phyloP scores from a whole-genome alignment of 1,284 basidiomycete genomes.

The Erythrobasidium hasegawianum region DNA sequence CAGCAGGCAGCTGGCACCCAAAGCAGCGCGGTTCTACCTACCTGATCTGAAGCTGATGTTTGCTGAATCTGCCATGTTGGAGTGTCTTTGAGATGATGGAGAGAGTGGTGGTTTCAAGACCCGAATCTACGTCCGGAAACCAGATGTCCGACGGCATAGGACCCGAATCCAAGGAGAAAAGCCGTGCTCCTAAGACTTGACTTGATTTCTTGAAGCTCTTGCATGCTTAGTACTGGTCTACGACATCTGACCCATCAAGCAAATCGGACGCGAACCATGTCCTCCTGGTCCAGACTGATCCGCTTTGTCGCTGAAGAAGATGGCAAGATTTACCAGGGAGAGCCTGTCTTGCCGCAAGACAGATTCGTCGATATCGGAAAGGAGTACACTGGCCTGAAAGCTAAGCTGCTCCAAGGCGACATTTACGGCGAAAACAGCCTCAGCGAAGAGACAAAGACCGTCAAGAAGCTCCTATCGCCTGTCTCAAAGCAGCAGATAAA shows the following conservation, averaged over 20 bases:
- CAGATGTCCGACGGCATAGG: too few species aligned
- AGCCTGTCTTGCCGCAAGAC: conserved; percentile 16
- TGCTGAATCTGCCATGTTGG: conserved; percentile 1
- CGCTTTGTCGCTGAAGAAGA: conserved; percentile 32
- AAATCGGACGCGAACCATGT: neutral
- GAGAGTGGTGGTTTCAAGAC: too few species aligned
- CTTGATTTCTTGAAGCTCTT: too few species aligned
- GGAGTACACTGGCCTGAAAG: conserved; percentile 24
- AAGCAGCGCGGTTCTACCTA: neutral
- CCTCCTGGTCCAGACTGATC: conserved; percentile 21
- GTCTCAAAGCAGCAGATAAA: conserved; percentile 33
- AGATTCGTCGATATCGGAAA: conserved; percentile 24
- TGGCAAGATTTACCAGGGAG: conserved; percentile 32
- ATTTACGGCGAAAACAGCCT: conserved; percentile 20
- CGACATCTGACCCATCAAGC: too few species aligned
- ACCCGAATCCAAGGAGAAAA: too few species aligned
- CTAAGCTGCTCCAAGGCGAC: conserved; percentile 21
- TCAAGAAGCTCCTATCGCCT: conserved; percentile 33
- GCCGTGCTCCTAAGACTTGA: too few species aligned
- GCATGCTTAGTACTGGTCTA: too few species aligned
- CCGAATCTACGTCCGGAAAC: too few species aligned
- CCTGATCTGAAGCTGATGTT: conserved; percentile 6
- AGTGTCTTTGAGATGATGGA: too few species aligned
- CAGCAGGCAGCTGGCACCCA: neutral
- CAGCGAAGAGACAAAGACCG: conserved; percentile 18